phyloP scores from a whole-genome alignment of 2,329 filamentous ascomycete species.

The Colletotrichum magnum region DNA sequence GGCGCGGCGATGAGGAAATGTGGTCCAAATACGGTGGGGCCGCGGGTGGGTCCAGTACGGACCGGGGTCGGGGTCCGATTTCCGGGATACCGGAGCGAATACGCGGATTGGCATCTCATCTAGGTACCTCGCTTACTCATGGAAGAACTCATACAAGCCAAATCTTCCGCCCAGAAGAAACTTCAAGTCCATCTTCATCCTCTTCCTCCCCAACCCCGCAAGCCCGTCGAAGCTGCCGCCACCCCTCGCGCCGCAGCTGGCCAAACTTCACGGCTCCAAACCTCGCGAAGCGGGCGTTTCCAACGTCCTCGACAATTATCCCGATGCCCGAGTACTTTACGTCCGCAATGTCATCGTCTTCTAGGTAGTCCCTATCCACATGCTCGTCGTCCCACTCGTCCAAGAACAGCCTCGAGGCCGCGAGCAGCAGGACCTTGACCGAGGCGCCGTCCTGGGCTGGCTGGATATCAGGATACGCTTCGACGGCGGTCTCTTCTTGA shows the following conservation, averaged over 20 bases:
- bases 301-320: not conserved
- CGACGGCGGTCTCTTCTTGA: not conserved
- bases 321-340: not conserved
- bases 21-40: not conserved
- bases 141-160: not conserved
- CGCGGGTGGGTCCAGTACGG: too few species aligned
- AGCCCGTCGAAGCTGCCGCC: not conserved
- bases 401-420: not conserved
- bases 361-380: not conserved
- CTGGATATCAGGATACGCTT: not conserved
- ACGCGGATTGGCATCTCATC: too few species aligned
- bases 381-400: not conserved
- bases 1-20: not conserved
- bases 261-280: not conserved
- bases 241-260: not conserved
- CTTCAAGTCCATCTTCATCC: not conserved
- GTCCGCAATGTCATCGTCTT: not conserved
- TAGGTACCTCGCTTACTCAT: too few species aligned
- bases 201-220: not conserved
- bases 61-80: too few species aligned
- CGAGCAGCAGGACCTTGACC: not conserved
- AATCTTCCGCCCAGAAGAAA: not conserved
- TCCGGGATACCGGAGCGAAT: too few species aligned
- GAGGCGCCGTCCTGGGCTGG: not conserved
- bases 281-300: not conserved